Evolutionary conservation across 331 rosid species (phyloP).

Genomic region (Telfairia occidentalis): DNA sequence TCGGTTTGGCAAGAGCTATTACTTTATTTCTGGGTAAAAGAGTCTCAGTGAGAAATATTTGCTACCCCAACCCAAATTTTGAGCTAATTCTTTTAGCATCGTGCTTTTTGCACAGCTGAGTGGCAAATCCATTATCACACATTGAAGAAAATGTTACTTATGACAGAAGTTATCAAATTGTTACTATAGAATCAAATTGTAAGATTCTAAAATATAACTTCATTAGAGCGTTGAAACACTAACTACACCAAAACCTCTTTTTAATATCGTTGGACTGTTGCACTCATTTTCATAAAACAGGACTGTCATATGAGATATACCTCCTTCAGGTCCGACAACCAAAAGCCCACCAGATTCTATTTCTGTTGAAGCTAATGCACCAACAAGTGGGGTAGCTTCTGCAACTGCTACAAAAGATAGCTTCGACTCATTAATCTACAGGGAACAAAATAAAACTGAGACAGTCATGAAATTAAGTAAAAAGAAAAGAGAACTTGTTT

Average conservation of each 20-base stretch:
- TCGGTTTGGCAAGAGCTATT: not conserved
- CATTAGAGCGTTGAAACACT: not conserved
- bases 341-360: constrained; percentile 49
- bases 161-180: not conserved
- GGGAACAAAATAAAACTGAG: constrained; percentile 14
- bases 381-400: constrained; percentile 57
- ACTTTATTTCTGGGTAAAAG: not conserved
- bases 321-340: constrained; percentile 90
- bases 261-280: not conserved
- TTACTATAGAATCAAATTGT: not conserved
- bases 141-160: not conserved
- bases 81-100: not conserved
- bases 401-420: constrained; percentile 68
- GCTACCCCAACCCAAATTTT: not conserved
- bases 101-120: not conserved
- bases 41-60: not conserved
- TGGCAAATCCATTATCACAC: not conserved
- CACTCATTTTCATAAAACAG: not conserved
- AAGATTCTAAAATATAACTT: not conserved
- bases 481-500: not conserved
- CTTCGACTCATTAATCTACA: constrained; percentile 56
- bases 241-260: not conserved
- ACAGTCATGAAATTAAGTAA: not conserved
- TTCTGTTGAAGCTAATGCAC: constrained; percentile 37
- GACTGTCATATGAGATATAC: constrained; percentile 22